A percentile compares a stretch with the other conserved stretches of the same genome.
Conservation (phyloP, 495 filamentous ascomycete species). For the Tricharina praecox region DNA sequence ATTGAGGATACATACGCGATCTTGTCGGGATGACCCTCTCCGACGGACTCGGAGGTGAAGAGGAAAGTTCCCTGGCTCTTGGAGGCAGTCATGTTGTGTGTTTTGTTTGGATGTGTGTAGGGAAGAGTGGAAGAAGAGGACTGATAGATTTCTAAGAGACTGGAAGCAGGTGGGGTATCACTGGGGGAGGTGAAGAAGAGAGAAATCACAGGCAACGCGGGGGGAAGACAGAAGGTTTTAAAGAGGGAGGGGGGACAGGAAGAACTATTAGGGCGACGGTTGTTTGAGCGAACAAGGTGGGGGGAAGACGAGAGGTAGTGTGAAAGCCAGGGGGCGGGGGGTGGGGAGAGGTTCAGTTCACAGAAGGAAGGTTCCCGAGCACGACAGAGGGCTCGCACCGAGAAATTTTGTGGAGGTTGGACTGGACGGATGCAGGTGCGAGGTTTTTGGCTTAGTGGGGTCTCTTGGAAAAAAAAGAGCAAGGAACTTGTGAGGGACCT, state of each 20-base stretch:
- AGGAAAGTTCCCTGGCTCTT: slow-evolving; percentile 58
- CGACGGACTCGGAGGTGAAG: slow-evolving; percentile 98
- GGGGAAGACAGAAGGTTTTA: neutral
- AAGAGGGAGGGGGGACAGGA: neutral
- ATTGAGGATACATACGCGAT: slow-evolving; percentile 46
- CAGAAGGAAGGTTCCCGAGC: no score
- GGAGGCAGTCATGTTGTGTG: slow-evolving; percentile 6
- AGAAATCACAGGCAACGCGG: neutral
- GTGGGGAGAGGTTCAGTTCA: no score
- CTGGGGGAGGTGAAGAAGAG: neutral
- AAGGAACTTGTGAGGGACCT: no score
- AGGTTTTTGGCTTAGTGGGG: no score
- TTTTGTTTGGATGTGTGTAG: neutral
- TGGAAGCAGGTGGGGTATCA: neutral
- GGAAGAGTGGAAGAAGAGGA: neutral
- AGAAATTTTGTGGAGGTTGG: no score
- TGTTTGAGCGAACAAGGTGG: no score
- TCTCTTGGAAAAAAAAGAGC: no score
- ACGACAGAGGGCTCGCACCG: no score
- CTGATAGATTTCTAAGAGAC: neutral
- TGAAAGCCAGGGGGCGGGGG: no score
- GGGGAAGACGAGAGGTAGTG: no score
- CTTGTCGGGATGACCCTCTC: slow-evolving; percentile 96
- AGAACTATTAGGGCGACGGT: no score
- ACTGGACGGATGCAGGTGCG: no score